Evolutionary conservation across 352 stramenopile genomes (phyloP), one percentile per base, ranked within the genome.

Genomic region (Pythium biforme): DNA sequence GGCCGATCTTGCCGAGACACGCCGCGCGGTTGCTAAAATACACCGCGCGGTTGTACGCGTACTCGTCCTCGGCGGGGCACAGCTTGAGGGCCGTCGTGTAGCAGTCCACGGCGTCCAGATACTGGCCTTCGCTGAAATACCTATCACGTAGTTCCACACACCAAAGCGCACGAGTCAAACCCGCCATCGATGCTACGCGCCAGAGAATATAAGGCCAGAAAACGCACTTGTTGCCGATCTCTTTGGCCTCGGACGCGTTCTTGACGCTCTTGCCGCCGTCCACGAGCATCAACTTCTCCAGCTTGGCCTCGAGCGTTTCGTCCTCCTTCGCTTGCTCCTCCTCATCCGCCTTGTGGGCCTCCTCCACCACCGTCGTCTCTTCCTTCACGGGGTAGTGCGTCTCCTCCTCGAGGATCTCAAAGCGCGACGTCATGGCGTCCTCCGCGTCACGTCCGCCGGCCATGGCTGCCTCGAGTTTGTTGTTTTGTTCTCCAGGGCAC

Each of bases 1-100:
- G 76, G 25, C 74, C 71, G 59, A 94, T 69, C 46, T 81, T 84
- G 48, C 84, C 60, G 31, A 94, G 68, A 72, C 86, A 95, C 23
- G 84, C 84, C 5, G 83, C 84, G 15, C 86, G 74, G 69, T 95
- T 95, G 82, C 76, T 94, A 63, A 89, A 93, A 70, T 91, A 95
- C 48, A 95, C 85, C 7, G 86, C 86, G 52, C 82, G 67, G 63
- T 92, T 90, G 71, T 95, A 90, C 9, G 84, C 77, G 54, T 92
- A 89, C 46, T 95, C 85, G 8, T 86, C 72, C 4, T 92, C 84
- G 3, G 66, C 57, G 0, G 86, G 86, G 47, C 86, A 93, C 29
- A 94, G 70, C 64, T 91, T 90, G 29, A 95, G 66, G 20, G 86
- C 81, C 48, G 79, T 85, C 46, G 83, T 91, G 83, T 95, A 95